Percentiles rank a stretch among this genome's conserved stretches.
Conservation (phyloP, 371 early-diverging fungal genomes). For the Mucor circinelloides region DNA sequence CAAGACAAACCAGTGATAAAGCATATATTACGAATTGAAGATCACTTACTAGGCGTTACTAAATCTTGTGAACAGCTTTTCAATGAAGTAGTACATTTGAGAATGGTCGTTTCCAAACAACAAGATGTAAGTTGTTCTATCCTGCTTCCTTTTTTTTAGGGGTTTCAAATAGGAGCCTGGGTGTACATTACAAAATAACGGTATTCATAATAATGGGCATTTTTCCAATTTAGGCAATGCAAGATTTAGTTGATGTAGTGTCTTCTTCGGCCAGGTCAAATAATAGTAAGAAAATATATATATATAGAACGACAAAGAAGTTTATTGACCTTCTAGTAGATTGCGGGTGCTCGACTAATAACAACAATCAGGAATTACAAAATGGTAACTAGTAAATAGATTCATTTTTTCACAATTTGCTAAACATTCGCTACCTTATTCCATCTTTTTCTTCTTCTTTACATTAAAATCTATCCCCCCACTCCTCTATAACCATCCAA, state of each 20-base stretch:
- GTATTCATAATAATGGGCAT: slow-evolving; percentile 4
- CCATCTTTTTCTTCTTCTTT: neutral
- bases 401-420: neutral
- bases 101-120: slow-evolving; percentile 33
- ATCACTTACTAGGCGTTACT: slow-evolving; percentile 20
- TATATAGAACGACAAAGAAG: neutral
- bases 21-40: slow-evolving; percentile 26
- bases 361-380: slow-evolving; percentile 18
- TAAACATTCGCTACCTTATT: neutral
- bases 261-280: slow-evolving; percentile 18
- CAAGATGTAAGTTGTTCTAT: slow-evolving; percentile 31
- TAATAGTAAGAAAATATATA: neutral
- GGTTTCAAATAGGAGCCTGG: neutral
- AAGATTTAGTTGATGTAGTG: slow-evolving; percentile 30
- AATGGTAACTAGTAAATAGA: slow-evolving; percentile 12
- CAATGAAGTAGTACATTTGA: slow-evolving; percentile 30
- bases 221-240: slow-evolving; percentile 31
- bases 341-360: slow-evolving; percentile 10
- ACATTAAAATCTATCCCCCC: neutral
- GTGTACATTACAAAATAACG: neutral
- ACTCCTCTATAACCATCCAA: no score
- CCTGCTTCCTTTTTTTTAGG: neutral
- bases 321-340: neutral
- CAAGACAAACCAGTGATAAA: slow-evolving; percentile 12
- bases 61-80: slow-evolving; percentile 24